These are phyloP conservation scores for Xerocomellus intermedius DNA, from an alignment of 768 basidiomycete genomes.

Conservation along the genomic window DNA sequence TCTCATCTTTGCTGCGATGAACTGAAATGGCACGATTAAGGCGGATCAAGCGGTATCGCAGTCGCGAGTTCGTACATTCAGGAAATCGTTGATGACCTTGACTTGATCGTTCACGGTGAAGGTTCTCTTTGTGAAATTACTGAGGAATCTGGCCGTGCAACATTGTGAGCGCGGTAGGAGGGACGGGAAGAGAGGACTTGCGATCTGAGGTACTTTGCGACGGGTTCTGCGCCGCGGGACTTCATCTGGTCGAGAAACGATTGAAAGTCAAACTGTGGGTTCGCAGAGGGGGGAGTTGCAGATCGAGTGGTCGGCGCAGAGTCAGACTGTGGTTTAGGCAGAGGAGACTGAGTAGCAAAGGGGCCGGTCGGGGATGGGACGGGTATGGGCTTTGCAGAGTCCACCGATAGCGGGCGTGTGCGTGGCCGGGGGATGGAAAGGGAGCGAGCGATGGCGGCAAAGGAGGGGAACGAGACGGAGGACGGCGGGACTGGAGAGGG, in stretches of 20 bases:
- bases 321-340: too few relatives aligned
- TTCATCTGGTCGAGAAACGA: conserved; percentile 96
- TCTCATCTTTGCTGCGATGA: conserved; percentile 87
- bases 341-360: too few relatives aligned
- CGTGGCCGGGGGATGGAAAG: conserved; percentile 42
- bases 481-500: too few relatives aligned
- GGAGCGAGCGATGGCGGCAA: conserved; percentile 60
- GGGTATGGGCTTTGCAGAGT: not conserved
- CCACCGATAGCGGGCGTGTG: conserved; percentile 6
- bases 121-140: conserved; percentile 88
- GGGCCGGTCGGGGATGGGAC: conserved; percentile 1
- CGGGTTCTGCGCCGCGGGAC: conserved; percentile 79
- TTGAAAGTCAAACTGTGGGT: conserved; percentile 83
- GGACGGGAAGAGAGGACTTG: conserved; percentile 41
- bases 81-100: conserved; percentile 92
- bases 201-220: conserved; percentile 95
- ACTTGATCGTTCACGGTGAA: conserved; percentile 93
- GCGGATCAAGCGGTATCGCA: not conserved
- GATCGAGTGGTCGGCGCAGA: too few relatives aligned
- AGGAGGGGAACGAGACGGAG: not conserved
- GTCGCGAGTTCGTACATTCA: conserved; percentile 50
- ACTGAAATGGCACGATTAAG: conserved; percentile 47
- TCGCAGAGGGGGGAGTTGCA: conserved; percentile 14
- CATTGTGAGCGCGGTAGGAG: not conserved
- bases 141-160: conserved; percentile 81